phyloP scores from a whole-genome alignment of 148 eudicot species.

The Vaccinium myrtillus region DNA sequence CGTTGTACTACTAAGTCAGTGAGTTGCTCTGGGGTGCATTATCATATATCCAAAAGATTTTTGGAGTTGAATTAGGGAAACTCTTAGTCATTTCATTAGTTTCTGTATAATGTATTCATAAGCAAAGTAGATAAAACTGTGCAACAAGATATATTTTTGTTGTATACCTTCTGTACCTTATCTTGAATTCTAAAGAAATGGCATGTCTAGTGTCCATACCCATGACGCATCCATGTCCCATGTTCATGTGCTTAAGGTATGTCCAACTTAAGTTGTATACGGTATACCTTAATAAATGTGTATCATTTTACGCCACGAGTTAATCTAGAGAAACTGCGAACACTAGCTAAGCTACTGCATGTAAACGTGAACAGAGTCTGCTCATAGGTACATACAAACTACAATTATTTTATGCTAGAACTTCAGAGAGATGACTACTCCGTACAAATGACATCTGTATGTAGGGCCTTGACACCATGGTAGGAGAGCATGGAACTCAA shows the following conservation, averaged over 20 bases:
- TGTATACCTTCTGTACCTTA: background rate
- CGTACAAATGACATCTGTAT: background rate
- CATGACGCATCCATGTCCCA: background rate
- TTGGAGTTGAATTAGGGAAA: background rate
- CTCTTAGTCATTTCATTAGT: background rate
- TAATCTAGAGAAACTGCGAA: background rate
- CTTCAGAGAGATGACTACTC: background rate
- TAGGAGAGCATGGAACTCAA: slow-evolving; percentile 85
- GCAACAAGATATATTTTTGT: background rate
- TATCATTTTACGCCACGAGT: background rate
- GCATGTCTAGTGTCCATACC: background rate
- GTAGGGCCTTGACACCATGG: slow-evolving; percentile 81
- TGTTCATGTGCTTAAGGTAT: background rate
- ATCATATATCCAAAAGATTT: background rate
- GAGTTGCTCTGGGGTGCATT: background rate
- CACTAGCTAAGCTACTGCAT: background rate
- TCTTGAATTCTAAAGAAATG: background rate
- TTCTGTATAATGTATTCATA: background rate
- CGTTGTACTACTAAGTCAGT: background rate
- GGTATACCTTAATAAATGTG: background rate
- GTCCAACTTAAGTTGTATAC: background rate
- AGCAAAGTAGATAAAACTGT: background rate
- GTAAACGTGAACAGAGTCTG: background rate
- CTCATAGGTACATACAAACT: background rate
- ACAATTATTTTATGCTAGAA: no score